Evolutionary conservation across 2,329 filamentous ascomycete genomes (phyloP).

Genomic region (Coniella vitis): DNA sequence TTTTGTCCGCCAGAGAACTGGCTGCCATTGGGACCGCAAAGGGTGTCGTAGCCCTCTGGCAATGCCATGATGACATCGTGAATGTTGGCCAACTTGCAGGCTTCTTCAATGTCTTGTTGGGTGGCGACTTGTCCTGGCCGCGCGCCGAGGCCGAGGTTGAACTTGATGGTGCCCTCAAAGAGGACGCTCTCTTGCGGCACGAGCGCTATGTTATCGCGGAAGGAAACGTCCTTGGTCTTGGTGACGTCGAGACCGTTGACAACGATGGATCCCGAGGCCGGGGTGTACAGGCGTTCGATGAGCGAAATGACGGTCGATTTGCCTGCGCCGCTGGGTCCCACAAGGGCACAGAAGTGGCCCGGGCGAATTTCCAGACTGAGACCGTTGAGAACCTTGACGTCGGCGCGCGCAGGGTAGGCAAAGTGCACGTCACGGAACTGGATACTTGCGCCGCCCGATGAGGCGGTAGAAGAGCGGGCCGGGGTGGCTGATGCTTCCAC

Average conservation of each 20-base stretch:
- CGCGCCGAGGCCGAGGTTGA: constrained; percentile 34
- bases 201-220: constrained; percentile 31
- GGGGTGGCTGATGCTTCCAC: constrained; percentile 24
- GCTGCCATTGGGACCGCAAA: constrained; percentile 55
- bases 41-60: constrained; percentile 51
- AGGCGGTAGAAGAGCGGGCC: constrained; percentile 1
- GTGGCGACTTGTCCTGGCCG: constrained; percentile 38
- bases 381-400: constrained; percentile 39
- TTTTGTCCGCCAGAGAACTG: constrained; percentile 64
- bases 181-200: constrained; percentile 34
- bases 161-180: constrained; percentile 33
- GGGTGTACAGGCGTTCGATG: constrained; percentile 47
- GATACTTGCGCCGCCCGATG: constrained; percentile 24
- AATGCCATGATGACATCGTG: constrained; percentile 50
- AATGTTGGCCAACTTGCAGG: constrained; percentile 51
- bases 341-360: constrained; percentile 34
- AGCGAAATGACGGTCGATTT: constrained; percentile 42
- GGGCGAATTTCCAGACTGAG: constrained; percentile 30
- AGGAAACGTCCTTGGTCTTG: constrained; percentile 16
- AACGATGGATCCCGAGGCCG: constrained; percentile 40
- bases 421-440: constrained; percentile 51
- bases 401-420: constrained; percentile 53
- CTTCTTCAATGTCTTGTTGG: constrained; percentile 45
- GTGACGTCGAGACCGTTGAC: constrained; percentile 42
- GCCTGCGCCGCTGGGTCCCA: constrained; percentile 40